Evolutionary conservation across 1,284 basidiomycete species (phyloP).

Genomic region (Cryptococcus hybrid): DNA sequence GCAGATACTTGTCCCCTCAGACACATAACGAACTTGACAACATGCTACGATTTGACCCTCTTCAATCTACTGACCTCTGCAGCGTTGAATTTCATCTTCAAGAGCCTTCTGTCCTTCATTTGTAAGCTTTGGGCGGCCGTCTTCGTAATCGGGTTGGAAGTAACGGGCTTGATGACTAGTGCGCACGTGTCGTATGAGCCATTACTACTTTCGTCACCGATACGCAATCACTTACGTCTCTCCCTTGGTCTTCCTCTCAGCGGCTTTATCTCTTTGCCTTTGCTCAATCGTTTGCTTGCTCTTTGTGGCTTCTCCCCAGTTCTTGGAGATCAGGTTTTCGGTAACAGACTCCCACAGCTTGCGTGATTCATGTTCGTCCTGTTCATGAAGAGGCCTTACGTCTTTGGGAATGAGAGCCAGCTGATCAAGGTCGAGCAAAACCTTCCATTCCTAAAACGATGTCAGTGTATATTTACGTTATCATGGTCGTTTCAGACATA

Average conservation of each 20-base stretch:
- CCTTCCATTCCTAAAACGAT: slow-evolving; percentile 58
- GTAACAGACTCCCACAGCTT: slow-evolving; percentile 89
- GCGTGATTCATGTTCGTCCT: slow-evolving; percentile 77
- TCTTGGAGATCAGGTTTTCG: slow-evolving; percentile 70
- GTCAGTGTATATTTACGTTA: background rate
- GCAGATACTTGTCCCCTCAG: too few species aligned
- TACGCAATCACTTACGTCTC: slow-evolving; percentile 62
- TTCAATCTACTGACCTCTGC: background rate
- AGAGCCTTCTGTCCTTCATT: slow-evolving; percentile 66
- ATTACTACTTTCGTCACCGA: too few species aligned
- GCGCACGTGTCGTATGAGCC: background rate
- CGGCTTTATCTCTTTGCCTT: slow-evolving; percentile 77
- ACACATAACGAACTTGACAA: background rate
- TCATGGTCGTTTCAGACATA: slow-evolving; percentile 40
- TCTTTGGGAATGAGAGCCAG: slow-evolving; percentile 76
- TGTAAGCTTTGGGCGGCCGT: slow-evolving; percentile 74
- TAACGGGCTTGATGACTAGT: slow-evolving; percentile 73
- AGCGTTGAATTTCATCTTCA: slow-evolving; percentile 61
- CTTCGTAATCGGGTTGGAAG: slow-evolving; percentile 69
- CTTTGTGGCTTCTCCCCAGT: slow-evolving; percentile 83
- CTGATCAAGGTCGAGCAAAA: slow-evolving; percentile 73
- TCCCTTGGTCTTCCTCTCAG: slow-evolving; percentile 74
- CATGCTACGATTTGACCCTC: background rate
- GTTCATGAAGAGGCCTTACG: slow-evolving; percentile 77
- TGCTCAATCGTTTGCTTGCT: slow-evolving; percentile 88